Evolutionary conservation across 2,329 filamentous ascomycete genomes (phyloP).

Genomic region (Penicillium capsulatum): DNA sequence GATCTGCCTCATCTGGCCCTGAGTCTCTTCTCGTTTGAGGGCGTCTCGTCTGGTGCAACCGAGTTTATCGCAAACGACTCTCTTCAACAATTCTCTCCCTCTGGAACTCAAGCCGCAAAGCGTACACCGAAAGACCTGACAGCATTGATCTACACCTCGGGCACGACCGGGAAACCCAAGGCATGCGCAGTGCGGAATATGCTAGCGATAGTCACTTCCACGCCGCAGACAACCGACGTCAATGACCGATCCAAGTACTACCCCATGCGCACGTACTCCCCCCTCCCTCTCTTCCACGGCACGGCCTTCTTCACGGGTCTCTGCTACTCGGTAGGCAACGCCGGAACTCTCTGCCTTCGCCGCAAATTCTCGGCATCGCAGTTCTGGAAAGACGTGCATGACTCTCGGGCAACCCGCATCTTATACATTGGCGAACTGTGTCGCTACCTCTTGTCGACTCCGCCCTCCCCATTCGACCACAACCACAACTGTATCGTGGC

Average conservation of each 20-base stretch:
- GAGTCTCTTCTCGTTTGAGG: constrained; percentile 38
- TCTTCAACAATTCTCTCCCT: constrained; percentile 25
- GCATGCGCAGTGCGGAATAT: constrained; percentile 43
- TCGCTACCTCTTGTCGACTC: constrained; percentile 46
- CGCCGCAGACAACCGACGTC: constrained; percentile 34
- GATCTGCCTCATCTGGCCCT: constrained; percentile 38
- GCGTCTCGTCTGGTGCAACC: constrained; percentile 15
- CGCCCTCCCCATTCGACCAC: constrained; percentile 44
- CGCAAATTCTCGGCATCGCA: constrained; percentile 46
- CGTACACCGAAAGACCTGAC: constrained; percentile 34
- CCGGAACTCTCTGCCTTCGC: constrained; percentile 42
- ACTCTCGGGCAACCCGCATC: constrained; percentile 42
- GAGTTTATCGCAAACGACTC: constrained; percentile 26
- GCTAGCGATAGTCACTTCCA: constrained; percentile 37
- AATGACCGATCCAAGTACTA: constrained; percentile 41
- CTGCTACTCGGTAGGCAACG: constrained; percentile 39
- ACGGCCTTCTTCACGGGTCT: constrained; percentile 47
- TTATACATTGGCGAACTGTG: constrained; percentile 50
- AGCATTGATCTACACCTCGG: constrained; percentile 47
- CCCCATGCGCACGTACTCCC: constrained; percentile 46
- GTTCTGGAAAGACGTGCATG: constrained; percentile 46
- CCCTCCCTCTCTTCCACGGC: constrained; percentile 49
- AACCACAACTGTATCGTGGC: constrained; percentile 45
- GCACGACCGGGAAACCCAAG: constrained; percentile 48
- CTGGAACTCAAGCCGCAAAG: constrained; percentile 29